Evolutionary conservation across 2,329 filamentous ascomycete genomes (phyloP).

Genomic region (Aspergillus vadensis): DNA sequence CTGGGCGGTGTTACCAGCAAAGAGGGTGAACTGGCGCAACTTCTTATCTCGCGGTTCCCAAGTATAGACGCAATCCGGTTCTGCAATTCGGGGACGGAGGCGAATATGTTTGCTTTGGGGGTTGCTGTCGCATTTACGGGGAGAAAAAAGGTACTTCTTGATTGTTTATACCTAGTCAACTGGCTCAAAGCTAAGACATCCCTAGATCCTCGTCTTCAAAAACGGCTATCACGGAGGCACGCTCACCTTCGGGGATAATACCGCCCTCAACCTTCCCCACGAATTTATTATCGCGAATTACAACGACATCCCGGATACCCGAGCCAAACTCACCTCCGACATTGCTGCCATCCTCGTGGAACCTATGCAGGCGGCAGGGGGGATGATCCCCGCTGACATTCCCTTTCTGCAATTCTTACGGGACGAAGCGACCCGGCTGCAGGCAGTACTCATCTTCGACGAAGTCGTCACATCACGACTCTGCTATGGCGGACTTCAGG

Average conservation of each 20-base stretch:
- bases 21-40: slow-evolving; percentile 55
- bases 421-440: slow-evolving; percentile 49
- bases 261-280: slow-evolving; percentile 50
- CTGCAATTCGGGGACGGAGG: slow-evolving; percentile 67
- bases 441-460: slow-evolving; percentile 66
- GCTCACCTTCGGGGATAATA: slow-evolving; percentile 45
- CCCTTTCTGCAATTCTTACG: slow-evolving; percentile 59
- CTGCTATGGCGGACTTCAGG: slow-evolving; percentile 53
- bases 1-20: slow-evolving; percentile 56
- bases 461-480: slow-evolving; percentile 71
- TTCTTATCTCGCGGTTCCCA: slow-evolving; percentile 57
- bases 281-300: slow-evolving; percentile 65
- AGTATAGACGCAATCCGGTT: slow-evolving; percentile 60
- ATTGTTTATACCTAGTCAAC: background rate
- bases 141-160: slow-evolving; percentile 38
- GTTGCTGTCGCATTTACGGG: slow-evolving; percentile 54
- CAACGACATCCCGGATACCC: slow-evolving; percentile 58
- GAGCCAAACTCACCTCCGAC: slow-evolving; percentile 42
- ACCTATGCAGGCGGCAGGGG: slow-evolving; percentile 65
- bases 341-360: slow-evolving; percentile 68
- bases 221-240: slow-evolving; percentile 59
- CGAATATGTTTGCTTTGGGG: slow-evolving; percentile 62
- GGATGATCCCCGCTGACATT: slow-evolving; percentile 54
- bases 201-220: slow-evolving; percentile 51
- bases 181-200: background rate